A percentile compares a stretch with the other conserved stretches of the same genome.
These are phyloP conservation scores for Patellaria atrata DNA, from an alignment of 495 filamentous ascomycete genomes.

Conservation along the genomic window DNA sequence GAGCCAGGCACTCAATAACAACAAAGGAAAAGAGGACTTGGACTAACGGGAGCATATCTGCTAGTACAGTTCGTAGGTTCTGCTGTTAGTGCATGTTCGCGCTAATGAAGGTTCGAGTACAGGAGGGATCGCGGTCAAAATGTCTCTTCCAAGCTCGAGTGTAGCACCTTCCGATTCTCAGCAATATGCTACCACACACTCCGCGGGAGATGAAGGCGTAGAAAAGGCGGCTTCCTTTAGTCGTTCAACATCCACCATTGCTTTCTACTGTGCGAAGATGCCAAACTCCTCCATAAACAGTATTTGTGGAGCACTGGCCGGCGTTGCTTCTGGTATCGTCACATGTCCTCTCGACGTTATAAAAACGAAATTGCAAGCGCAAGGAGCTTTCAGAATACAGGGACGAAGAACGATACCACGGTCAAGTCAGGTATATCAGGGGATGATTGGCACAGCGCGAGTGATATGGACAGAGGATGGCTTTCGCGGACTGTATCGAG, in stretches of 20 bases:
- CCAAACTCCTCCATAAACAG: conserved; percentile 43
- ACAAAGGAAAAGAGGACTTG: no score
- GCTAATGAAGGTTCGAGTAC: no score
- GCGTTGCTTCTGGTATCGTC: conserved; percentile 81
- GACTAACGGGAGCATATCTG: no score
- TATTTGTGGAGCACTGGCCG: conserved; percentile 72
- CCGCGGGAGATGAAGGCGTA: no score
- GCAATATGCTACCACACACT: background rate
- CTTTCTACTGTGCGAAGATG: conserved; percentile 37
- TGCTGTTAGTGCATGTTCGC: no score
- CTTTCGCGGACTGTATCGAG: conserved; percentile 80
- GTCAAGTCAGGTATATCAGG: conserved; percentile 52
- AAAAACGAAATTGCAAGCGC: conserved; percentile 95
- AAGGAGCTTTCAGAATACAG: conserved; percentile 55
- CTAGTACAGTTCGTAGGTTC: no score
- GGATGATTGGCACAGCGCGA: conserved; percentile 70
- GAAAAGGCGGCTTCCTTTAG: no score
- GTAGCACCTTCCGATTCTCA: background rate
- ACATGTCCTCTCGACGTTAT: conserved; percentile 98
- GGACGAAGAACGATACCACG: conserved; percentile 3
- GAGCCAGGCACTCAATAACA: no score
- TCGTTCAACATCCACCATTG: conserved; percentile 37
- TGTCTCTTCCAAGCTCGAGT: no score
- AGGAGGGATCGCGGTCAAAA: no score
- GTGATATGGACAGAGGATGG: conserved; percentile 82